Evolutionary conservation across 345 rosid species (phyloP), one percentile per base, ranked within the genome.

Genomic region (Gossypium ekmanianum): DNA sequence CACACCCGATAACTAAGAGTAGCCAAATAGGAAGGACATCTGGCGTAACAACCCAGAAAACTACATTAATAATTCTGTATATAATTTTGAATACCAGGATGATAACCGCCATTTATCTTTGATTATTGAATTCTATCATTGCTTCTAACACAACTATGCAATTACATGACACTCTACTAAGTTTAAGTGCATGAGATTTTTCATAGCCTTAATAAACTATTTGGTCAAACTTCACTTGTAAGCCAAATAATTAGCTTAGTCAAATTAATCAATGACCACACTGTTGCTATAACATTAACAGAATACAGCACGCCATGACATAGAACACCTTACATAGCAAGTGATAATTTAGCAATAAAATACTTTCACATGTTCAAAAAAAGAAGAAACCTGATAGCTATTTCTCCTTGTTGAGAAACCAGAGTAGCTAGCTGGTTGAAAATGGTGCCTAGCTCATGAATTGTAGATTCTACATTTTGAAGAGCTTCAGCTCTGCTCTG

Each of bases 381-480:
- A 20, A 65, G 2, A 43, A n/a, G 3, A 65, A n/a, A 67, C 71
- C 71, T 67, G 71, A 67, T 67, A 12, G 71, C 71, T 45, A 47
- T 47, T 34, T 67, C 71, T 47, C 71, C 71, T 67, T 67, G 71
- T 34, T 67, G 71, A 47, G 71, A 67, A 67, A 67, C 71, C 56
- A 67, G 55, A 47, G 71, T 67, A 3, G 71, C 56, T 13, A 67
- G 20, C 18, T 67, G 71, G 39, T 47, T 67, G 71, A 67, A 67
- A 39, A 67, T 67, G 54, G 55, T 67, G 71, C 56, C 54, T 44
- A 67, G 71, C 54, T 67, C 71, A 67, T 67, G 56, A 67, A 67
- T 67, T 20, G 71, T 67, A 2, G 71, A 47, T 47, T 67, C 71
- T 13, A 67, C 71, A 67, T 67, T 67, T 47, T 67, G 71, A 45